Evolutionary conservation across 352 stramenopile species (phyloP), one percentile per base, ranked within the genome.

Genomic region (Phytophthora sojae): DNA sequence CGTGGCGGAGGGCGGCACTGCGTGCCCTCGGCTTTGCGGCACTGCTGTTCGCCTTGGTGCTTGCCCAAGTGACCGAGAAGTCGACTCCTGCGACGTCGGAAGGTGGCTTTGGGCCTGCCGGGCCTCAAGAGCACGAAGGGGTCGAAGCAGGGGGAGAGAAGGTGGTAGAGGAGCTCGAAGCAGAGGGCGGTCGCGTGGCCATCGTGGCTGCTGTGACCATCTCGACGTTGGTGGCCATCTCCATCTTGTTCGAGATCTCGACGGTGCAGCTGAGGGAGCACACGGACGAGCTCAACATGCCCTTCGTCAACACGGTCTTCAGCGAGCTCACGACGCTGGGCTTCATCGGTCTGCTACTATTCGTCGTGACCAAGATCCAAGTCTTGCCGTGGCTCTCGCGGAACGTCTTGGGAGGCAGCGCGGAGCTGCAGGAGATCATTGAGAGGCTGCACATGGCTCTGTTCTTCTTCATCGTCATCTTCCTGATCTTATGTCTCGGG

Each of bases 381-480:
- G 67, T 91, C 35, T 45, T 93, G 26, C 69, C 81, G 37, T 72
- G 63, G 45, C 32, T 92, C 54, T 92, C 83, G 9, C 58, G 63
- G 14, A 56, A 56, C 45, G 82, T 81, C 42, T 47, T 90, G 37
- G 82, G 80, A 52, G 74, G 79, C 11, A 67, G 67, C 3, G 66
- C 74, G 3, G 76, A 92, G 67, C 70, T 94, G 12, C 82, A 89
- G 47, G 86, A 92, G 71, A 91, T 85, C 53, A 88, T 94, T 57
- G 86, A 94, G 47, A 69, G 80, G 65, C 74, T 94, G n/a, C 86
- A 94, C 57, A 91, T 94, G 84, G 84, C 77, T 4, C 73, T 94
- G n/a, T 94, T 94, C 67, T 80, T 92, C 60, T 94, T 94, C 70
- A 87, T 94, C 56, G 63, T 92, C 68, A 91, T 92, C 69, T 94